A percentile compares a stretch with the other conserved stretches of the same genome.
Evolutionary conservation across 257 asterid species (phyloP).

Genomic region (Solanum virginianum): DNA sequence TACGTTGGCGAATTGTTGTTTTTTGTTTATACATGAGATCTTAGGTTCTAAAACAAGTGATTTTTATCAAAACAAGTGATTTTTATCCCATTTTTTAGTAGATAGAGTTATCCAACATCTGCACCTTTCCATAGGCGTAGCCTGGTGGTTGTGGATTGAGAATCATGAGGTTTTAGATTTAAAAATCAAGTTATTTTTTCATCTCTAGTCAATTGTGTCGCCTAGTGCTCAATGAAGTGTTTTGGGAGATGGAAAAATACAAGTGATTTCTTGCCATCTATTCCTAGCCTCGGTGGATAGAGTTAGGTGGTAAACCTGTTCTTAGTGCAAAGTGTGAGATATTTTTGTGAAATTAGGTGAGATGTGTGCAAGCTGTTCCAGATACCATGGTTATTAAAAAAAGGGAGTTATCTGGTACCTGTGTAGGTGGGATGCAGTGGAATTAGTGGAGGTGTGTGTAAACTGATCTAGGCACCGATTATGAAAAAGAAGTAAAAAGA

Average conservation of each 20-base stretch:
- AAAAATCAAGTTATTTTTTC: no score
- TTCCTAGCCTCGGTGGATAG: neutral
- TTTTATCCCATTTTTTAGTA: neutral
- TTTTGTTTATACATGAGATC: neutral
- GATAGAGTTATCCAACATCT: neutral
- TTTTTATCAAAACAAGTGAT: neutral
- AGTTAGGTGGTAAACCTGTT: neutral
- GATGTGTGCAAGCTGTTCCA: neutral
- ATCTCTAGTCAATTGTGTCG: no score
- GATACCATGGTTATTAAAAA: neutral
- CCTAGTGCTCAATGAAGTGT: no score
- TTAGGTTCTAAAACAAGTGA: neutral
- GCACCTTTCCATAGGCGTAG: neutral
- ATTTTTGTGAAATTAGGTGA: neutral
- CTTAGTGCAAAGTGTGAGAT: neutral
- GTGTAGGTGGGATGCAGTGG: neutral
- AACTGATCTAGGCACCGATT: neutral
- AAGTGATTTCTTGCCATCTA: neutral
- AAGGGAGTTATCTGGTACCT: neutral
- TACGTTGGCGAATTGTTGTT: neutral
- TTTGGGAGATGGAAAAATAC: neutral
- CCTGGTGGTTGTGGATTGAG: neutral
- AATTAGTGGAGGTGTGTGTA: neutral
- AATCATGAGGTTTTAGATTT: neutral
- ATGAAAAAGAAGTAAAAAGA: neutral